Conservation (phyloP, 106 monocot species). For the Dendrobium chrysotoxum region DNA sequence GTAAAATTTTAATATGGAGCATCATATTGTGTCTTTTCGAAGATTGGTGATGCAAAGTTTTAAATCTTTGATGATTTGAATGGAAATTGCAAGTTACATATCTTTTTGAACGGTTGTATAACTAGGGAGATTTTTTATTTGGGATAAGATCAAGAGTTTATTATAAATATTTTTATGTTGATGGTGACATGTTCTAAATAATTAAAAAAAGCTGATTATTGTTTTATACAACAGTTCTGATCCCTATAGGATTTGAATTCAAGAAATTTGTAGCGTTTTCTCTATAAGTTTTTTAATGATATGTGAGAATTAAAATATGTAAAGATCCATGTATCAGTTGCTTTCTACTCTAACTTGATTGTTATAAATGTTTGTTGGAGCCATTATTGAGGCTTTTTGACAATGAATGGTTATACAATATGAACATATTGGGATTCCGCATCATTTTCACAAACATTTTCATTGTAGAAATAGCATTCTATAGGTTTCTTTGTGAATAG, state of each 20-base stretch:
- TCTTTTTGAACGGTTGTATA: background rate
- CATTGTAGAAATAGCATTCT: background rate
- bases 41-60: no score
- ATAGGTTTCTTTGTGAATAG: background rate
- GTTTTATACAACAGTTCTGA: background rate
- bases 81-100: no score
- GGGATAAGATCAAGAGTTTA: background rate
- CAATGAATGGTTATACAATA: background rate
- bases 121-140: background rate
- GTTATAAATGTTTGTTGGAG: background rate
- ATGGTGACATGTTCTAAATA: background rate
- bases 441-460: background rate
- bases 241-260: background rate
- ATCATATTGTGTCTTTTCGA: background rate
- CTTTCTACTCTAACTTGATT: background rate
- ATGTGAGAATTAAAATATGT: no score
- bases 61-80: no score
- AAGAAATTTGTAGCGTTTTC: no score
- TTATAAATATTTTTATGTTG: background rate
- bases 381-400: background rate
- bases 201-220: background rate
- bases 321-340: background rate
- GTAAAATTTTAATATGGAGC: no score
- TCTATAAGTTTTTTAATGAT: no score
- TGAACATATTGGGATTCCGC: background rate